Evolutionary conservation across 768 basidiomycete species (phyloP).

Genomic region (Rhizopogon roseolus): DNA sequence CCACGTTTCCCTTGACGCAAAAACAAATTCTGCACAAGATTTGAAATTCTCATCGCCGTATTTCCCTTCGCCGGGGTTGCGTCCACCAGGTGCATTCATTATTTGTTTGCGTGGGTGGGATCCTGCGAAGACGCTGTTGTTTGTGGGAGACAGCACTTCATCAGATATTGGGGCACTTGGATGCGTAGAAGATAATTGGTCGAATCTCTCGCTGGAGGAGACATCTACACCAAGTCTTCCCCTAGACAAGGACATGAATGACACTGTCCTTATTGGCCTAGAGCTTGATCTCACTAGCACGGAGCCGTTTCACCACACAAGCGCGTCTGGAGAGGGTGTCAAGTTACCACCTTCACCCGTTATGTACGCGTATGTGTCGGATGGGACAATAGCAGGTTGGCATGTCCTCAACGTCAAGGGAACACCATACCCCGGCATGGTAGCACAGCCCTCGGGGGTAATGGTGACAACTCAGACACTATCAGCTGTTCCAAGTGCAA

Average conservation of each 20-base stretch:
- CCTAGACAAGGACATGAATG: conserved; percentile 61
- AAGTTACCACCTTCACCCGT: conserved; percentile 52
- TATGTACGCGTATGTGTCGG: conserved; percentile 72
- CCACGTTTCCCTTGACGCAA: conserved; percentile 37
- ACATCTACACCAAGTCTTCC: conserved; percentile 56
- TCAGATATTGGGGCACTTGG: conserved; percentile 47
- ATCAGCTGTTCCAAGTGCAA: conserved; percentile 13
- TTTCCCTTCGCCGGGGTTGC: conserved; percentile 39
- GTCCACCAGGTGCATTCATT: conserved; percentile 40
- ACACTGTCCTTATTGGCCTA: conserved; percentile 63
- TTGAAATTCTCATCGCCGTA: conserved; percentile 35
- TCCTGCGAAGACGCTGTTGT: conserved; percentile 35
- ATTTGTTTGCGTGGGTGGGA: conserved; percentile 40
- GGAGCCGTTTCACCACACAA: conserved; percentile 31
- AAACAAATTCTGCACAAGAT: conserved; percentile 32
- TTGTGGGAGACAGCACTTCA: conserved; percentile 47
- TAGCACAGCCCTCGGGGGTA: conserved; percentile 14
- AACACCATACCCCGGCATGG: conserved; percentile 53
- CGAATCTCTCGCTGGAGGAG: conserved; percentile 43
- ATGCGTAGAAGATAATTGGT: conserved; percentile 35
- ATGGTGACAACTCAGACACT: conserved; percentile 29
- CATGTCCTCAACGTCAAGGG: conserved; percentile 54
- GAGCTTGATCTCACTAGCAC: conserved; percentile 60
- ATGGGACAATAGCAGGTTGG: conserved; percentile 77
- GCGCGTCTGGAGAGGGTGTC: conserved; percentile 35